Evolutionary conservation across 768 basidiomycete species (phyloP), one percentile per base, ranked within the genome.

Genomic region (Suillus lakei): DNA sequence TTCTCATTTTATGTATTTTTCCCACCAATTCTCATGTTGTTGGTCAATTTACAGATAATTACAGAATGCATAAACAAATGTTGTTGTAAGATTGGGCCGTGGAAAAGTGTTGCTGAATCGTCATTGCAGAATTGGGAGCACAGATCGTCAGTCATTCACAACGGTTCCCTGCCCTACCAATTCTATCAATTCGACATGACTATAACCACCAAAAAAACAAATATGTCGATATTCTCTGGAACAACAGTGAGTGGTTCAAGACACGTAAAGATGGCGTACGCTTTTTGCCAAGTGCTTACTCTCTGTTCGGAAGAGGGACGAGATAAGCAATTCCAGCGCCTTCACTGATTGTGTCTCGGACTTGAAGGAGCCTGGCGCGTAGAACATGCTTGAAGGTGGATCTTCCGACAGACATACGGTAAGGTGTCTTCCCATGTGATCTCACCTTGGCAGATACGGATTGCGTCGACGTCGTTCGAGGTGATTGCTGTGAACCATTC

Each of bases 311-410:
- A 7, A 79, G 77, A 3, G 84, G 86, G 0, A 90, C 78, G 18
- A 90, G 80, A n/a, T 86, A 79, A 7, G 80, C 78, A 13, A 88
- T 77, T 8, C 83, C 87, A 0, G 82, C 81, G 5, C 80, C 83
- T 9, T 79, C 67, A 0, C 86, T 88, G 0, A 80, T 3, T 74
- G 69, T 34, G 72, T 77, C 58, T 84, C 82, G 67, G 88, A 89
- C 6, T 74, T 80, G 72, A 89, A 87, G 62, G 83, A 69, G 54
- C 46, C 39, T 78, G 77, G 80, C 81, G 5, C 51, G 61, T 60
- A 81, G 74, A 67, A 81, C 80, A 15, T 15, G 50, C 50, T 50
- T 68, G 62, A 83, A 75, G 5, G 73, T 69, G n/a, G 71, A 66
- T 23, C 67, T 67, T 2, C 79, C 78, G 26, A 73, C 68, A 65